Evolutionary conservation across 441 rosid genomes (phyloP), one percentile per base, ranked within the genome.

Genomic region (Erysimum cheiri): DNA sequence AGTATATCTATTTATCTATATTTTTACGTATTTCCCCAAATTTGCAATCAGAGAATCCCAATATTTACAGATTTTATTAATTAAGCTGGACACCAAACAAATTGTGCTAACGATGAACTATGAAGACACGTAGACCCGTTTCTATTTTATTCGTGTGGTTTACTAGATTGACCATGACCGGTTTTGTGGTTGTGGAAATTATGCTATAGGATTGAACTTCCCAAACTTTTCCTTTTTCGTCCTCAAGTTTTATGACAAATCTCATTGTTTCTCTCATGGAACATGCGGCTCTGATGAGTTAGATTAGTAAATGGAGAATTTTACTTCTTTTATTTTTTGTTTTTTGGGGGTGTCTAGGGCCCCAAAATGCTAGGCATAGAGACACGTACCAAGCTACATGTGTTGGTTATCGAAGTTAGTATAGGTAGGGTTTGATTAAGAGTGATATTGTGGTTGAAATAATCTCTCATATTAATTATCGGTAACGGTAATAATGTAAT

Each of bases 321-420:
- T 46, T 7, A 24, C 26, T 24, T 24, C 26, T 24, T 24, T 24
- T 24, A 2, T 24, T 24, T 24, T 24, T 24, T 24, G 26, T 24
- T 24, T 24, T 24, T 24, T 24, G 26, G 28, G 28, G 28, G 28
- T 26, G 11, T 15, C 26, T 15, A 17, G 24, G 52, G 52, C 28
- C 28, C 28, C 26, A 19, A 19, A 46, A 47, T 47, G 52, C 52
- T 19, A 47, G 28, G 13, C 28, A 19, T 0, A 8, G 52, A 46
- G 52, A 46, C 28, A 47, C 52, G 28, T 47, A 7, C 26, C 36
- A 28, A 54, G 64, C 32, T 55, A 64, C 50, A 26, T 17, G 33
- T 47, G 33, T 40, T 58, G 76, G 14, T 31, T 52, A 26, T 31
- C 65, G 49, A 44, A 33, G 43, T 28, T 75, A 29, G 29, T n/a